Evolutionary conservation across 164 flowering plant genomes (phyloP), one percentile per base, ranked within the genome.

Genomic region (Vitis rotundifolia): DNA sequence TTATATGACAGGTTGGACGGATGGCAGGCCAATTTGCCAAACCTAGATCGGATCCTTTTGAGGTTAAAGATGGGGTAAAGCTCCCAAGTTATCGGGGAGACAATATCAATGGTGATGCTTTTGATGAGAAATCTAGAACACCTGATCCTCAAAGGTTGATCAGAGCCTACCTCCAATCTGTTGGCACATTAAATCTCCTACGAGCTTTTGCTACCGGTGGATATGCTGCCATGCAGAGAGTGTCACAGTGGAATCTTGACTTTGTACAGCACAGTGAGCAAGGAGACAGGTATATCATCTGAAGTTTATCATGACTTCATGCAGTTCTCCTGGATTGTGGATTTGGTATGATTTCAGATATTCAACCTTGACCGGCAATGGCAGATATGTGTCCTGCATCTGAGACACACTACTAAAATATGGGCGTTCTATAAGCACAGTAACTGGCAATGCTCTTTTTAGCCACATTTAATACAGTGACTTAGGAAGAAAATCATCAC

Each of bases 11-110:
- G 87, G 84, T 84, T 26, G 84, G 87, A 72, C 69, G 87, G 71
- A 84, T 84, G 84, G 87, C 87, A 62, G 87, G 87, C n/a, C 87
- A 84, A 72, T 84, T 84, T 63, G 84, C 87, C 11, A 84, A 84
- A 68, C 87, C 87, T 26, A 80, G 87, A 61, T 84, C 87, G n/a
- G 81, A 78, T 61, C 78, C 77, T 15, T 80, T 78, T 77, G 87
- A 84, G 80, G 65, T 44, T 55, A 80, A 73, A 65, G 81, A 84
- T 74, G 87, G 85, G 37, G 81, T 84, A 52, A 82, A 60, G 72
- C 80, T 84, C 7, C 87, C 87, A 1, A 84, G 81, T 78, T 84
- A 84, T 68, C 76, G 77, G 56, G 87, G 85, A 75, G 87, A 84
- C 70, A 84, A 77, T 62, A 75, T 84, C 64, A 84, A 84, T 57